Conservation (phyloP, 2,329 filamentous ascomycete genomes). For the Bipolaris zeicola region DNA sequence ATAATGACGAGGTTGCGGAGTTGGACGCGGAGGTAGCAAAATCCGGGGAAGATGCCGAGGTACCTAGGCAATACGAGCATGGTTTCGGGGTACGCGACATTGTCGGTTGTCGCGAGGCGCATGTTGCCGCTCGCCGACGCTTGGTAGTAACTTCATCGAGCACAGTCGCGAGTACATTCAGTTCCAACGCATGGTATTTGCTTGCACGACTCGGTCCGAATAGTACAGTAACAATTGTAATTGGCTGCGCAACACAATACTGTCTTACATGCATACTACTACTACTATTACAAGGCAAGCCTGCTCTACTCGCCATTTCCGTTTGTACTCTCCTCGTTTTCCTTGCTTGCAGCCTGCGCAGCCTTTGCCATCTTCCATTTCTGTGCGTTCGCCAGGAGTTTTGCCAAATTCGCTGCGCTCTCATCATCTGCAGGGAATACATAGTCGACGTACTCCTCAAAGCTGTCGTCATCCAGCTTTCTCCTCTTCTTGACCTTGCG, state of each 20-base stretch:
- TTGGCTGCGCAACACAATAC: neutral
- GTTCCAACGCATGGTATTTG: neutral
- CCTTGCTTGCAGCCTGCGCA: constrained; percentile 18
- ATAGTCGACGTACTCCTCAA: constrained; percentile 97
- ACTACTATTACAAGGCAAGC: too few species aligned
- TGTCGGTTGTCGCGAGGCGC: neutral
- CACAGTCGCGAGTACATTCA: neutral
- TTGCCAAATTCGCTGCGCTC: constrained; percentile 80
- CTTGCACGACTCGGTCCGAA: neutral
- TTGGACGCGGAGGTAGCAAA: constrained; percentile 26
- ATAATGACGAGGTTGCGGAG: constrained; percentile 23
- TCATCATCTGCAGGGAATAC: constrained; percentile 95
- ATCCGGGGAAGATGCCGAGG: constrained; percentile 40
- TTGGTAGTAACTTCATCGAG: too few species aligned
- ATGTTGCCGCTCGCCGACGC: neutral
- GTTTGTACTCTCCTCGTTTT: constrained; percentile 1
- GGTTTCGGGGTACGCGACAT: neutral
- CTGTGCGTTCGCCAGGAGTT: constrained; percentile 82
- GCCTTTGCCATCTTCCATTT: constrained; percentile 75
- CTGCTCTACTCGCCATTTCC: constrained; percentile 1
- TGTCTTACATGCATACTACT: neutral
- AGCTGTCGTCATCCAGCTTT: constrained; percentile 87
- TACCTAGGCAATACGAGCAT: constrained; percentile 4
- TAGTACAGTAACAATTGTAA: neutral
- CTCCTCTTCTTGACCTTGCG: constrained; percentile 89